A percentile compares a stretch with the other conserved stretches of the same genome.
Conservation (phyloP, 2,329 filamentous ascomycete genomes). For the Cladosporium austrohemisphaericum region DNA sequence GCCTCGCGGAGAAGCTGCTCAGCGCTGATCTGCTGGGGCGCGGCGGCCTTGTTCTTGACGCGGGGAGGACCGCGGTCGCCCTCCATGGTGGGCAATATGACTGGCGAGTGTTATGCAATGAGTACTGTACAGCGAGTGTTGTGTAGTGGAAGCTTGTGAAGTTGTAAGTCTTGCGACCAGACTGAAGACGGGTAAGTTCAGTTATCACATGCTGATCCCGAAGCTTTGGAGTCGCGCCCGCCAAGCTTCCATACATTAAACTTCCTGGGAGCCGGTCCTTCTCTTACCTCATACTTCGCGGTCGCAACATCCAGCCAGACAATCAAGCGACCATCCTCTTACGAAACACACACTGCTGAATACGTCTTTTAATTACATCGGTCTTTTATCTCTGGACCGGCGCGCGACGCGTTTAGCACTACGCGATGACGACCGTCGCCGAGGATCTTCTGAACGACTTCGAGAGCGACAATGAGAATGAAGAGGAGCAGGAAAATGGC, state of each 20-base stretch:
- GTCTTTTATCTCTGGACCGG: neutral
- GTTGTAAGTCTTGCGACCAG: too few species aligned
- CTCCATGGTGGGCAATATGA: constrained; percentile 67
- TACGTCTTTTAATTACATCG: neutral
- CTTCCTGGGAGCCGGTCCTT: neutral
- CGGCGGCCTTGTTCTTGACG: constrained; percentile 98
- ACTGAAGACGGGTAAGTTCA: neutral
- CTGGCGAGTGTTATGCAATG: too few species aligned
- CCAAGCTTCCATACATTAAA: constrained; percentile 6
- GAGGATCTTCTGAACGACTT: constrained; percentile 92
- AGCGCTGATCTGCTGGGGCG: constrained; percentile 78
- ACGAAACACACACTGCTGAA: too few species aligned
- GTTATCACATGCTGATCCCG: neutral
- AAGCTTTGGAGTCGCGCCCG: neutral
- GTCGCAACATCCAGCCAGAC: neutral
- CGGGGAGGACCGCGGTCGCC: constrained; percentile 82
- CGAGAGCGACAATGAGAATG: constrained; percentile 74
- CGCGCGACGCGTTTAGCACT: neutral
- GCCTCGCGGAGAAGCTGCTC: constrained; percentile 97
- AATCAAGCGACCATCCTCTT: too few species aligned
- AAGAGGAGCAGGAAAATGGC: constrained; percentile 46
- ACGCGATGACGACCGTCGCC: constrained; percentile 77
- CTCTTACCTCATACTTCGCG: constrained; percentile 14
- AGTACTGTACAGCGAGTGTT: too few species aligned
- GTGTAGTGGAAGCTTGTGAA: neutral